Evolutionary conservation across 768 basidiomycete species (phyloP).

Genomic region (Calocybe cyanea): DNA sequence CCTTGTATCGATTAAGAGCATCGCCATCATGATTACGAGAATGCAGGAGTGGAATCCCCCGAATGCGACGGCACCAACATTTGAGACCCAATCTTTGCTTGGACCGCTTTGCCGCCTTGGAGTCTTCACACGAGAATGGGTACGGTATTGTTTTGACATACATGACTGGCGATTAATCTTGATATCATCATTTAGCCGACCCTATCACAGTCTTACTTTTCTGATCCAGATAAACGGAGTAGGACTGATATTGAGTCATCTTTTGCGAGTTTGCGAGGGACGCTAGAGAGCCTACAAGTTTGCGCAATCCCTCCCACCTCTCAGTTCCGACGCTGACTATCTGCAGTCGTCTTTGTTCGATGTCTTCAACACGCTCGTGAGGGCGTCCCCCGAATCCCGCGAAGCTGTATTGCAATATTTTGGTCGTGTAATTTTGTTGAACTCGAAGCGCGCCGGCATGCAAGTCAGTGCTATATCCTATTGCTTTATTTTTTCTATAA

Average conservation of each 20-base stretch:
- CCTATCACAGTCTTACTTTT: constrained; percentile 78
- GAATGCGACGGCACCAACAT: constrained; percentile 51
- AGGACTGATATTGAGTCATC: constrained; percentile 78
- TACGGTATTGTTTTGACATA: constrained; percentile 30
- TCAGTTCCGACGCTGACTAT: background rate
- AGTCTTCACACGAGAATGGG: constrained; percentile 89
- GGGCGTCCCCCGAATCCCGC: constrained; percentile 71
- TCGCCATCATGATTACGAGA: constrained; percentile 77
- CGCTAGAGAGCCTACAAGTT: constrained; percentile 82
- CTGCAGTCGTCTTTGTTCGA: constrained; percentile 67
- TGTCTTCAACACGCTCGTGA: constrained; percentile 84
- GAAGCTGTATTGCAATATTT: constrained; percentile 86
- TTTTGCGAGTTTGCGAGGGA: constrained; percentile 80
- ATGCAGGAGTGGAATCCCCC: constrained; percentile 72
- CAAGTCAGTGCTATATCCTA: constrained; percentile 44
- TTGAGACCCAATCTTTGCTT: constrained; percentile 68
- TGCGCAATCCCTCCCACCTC: background rate
- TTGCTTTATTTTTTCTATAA: background rate
- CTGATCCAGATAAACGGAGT: constrained; percentile 74
- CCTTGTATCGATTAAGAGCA: constrained; percentile 75
- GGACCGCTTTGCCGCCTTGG: constrained; percentile 84
- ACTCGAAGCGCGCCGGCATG: constrained; percentile 87
- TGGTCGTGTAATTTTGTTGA: constrained; percentile 66
- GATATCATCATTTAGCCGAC: constrained; percentile 48
- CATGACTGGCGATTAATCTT: background rate